These are phyloP conservation scores for Crucihimalaya himalaica DNA, from an alignment of 345 rosid species.

Conservation along the genomic window DNA sequence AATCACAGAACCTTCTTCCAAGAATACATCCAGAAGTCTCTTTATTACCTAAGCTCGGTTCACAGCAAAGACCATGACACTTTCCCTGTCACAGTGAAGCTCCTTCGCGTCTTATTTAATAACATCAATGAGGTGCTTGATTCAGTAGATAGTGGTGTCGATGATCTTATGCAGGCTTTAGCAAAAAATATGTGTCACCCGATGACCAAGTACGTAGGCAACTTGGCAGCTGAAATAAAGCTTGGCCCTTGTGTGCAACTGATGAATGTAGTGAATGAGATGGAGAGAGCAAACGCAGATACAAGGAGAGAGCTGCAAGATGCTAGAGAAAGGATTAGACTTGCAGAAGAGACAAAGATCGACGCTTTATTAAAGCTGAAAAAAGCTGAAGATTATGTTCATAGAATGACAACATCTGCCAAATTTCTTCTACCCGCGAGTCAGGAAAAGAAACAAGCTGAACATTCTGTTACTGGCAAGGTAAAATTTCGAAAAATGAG, in stretches of 20 bases:
- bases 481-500: conserved; percentile 9
- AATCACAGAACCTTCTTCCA: conserved; percentile 42
- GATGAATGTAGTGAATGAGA: conserved; percentile 49
- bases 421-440: conserved; percentile 32
- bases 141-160: conserved; percentile 55
- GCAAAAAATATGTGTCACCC: conserved; percentile 56
- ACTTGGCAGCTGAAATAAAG: conserved; percentile 52
- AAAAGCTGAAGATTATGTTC: conserved; percentile 46
- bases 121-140: conserved; percentile 44
- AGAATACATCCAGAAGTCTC: conserved; percentile 47
- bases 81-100: conserved; percentile 43
- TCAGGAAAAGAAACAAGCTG: conserved; percentile 15
- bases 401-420: conserved; percentile 38
- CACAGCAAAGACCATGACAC: conserved; percentile 46
- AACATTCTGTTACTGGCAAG: conserved; percentile 29
- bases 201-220: conserved; percentile 54
- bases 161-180: conserved; percentile 51
- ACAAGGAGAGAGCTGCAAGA: conserved; percentile 53
- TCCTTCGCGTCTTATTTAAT: conserved; percentile 45
- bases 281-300: conserved; percentile 47
- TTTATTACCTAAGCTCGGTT: conserved; percentile 30
- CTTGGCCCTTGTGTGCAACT: conserved; percentile 49
- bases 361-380: conserved; percentile 49
- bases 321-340: conserved; percentile 46
- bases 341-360: conserved; percentile 50